A percentile compares a stretch with the other conserved stretches of the same genome.
phyloP scores from a whole-genome alignment of 2,329 filamentous ascomycete species.

The Penicillium sp. region DNA sequence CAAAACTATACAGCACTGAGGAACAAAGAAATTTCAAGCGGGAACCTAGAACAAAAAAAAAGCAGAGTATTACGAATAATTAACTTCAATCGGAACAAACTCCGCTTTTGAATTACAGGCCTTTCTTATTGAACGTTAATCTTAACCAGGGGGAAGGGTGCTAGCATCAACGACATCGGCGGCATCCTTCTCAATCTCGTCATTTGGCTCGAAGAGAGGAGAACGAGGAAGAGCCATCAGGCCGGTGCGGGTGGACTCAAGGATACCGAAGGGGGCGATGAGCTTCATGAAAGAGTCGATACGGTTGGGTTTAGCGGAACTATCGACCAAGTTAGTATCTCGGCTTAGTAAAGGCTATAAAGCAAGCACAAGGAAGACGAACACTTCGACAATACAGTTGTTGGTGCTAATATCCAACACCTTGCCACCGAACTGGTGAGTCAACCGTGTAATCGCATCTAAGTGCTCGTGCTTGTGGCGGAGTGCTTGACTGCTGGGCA shows the following conservation, averaged over 20 bases:
- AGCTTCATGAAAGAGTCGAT: conserved; percentile 99
- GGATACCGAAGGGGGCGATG: conserved; percentile 89
- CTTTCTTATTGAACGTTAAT: conserved; percentile 20
- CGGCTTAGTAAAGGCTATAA: background rate
- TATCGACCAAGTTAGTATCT: conserved; percentile 39
- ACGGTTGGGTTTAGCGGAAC: conserved; percentile 87
- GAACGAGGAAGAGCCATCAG: conserved; percentile 96
- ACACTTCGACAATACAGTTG: conserved; percentile 98
- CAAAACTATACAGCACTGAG: conserved; percentile 1
- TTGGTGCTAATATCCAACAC: conserved; percentile 97
- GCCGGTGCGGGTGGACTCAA: conserved; percentile 93
- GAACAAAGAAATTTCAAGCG: background rate
- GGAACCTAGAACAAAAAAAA: background rate
- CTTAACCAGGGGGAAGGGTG: conserved; percentile 86
- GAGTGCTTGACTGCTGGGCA: conserved; percentile 85
- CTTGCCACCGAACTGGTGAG: conserved; percentile 97
- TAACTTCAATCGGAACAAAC: conserved; percentile 16
- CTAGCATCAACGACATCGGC: conserved; percentile 94
- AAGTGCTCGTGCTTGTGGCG: conserved; percentile 98
- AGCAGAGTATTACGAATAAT: conserved; percentile 6
- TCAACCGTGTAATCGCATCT: conserved; percentile 92
- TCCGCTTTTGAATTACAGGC: conserved; percentile 27
- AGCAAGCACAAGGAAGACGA: conserved; percentile 50
- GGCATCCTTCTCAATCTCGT: conserved; percentile 81
- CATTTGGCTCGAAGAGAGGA: conserved; percentile 75